Base-by-base conservation (phyloP, 2,329 filamentous ascomycete species). In the Apiospora aurea region DNA sequence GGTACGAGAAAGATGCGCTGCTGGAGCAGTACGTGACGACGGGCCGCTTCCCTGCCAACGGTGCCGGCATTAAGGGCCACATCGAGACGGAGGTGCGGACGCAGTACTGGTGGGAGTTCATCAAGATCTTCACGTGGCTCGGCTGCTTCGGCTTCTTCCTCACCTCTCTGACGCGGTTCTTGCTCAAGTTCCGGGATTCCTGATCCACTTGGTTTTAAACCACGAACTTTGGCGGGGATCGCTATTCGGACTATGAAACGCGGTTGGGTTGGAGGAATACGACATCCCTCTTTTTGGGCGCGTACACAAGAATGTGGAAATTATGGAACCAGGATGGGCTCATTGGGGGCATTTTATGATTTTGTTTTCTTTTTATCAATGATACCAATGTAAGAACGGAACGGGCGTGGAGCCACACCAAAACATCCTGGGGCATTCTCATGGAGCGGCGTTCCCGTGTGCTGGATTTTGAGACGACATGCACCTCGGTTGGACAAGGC, bases 1-100 rank as follows among this genome's bases (percentile, higher is more conserved):
- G 96, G 96, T 89, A 92, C 69, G 95, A 97, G 80, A 99, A 99
- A 81, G 96, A 99, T 77, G 90, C 90, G 43, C 86, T 98, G 66
- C 89, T 99, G 79, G 95, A 98, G 76, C 89, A 94, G 75, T 98
- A 94, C 80, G 85, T 92, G 71, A 86, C 88, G 21, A 95, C 92
- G 2, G 94, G 93, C 3, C 89, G 92, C 26, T 97, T 98, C 78
- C 96, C 96, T 0, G 87, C 91, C 4, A 91, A 92, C 74, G 85
- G 90, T 8, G 85, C 77, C 21, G 82, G 82, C n/a, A 81, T 82
- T 68, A 79, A 82, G 64, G 81, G 82, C 0, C 88, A 87, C 70
- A 83, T 91, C 76, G 89, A 91, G 80, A 91, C 89, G 1, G 83
- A 88, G 75, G 87, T 91, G 29, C 86, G 86, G 41, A 87, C 88